Evolutionary conservation across 2,329 filamentous ascomycete species (phyloP).

Genomic region (Fusarium ramigenum): DNA sequence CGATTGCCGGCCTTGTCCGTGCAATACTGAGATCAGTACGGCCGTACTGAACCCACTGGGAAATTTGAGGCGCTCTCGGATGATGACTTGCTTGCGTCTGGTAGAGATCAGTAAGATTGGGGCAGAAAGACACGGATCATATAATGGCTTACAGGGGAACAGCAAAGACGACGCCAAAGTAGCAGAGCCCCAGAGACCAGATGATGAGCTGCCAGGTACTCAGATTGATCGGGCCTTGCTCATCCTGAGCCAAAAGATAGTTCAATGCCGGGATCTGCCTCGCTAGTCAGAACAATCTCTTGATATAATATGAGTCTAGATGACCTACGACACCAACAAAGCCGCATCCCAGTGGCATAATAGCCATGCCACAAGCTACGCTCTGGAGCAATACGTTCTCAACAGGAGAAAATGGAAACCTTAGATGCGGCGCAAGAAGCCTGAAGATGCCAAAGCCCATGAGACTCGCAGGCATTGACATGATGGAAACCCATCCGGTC

Average conservation of each 20-base stretch:
- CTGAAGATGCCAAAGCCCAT: constrained; percentile 97
- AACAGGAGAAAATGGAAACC: constrained; percentile 87
- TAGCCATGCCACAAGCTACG: constrained; percentile 93
- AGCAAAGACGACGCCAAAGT: constrained; percentile 97
- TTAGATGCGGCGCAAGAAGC: constrained; percentile 74
- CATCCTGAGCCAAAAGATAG: constrained; percentile 79
- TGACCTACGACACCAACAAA: constrained; percentile 82
- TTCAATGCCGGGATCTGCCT: constrained; percentile 83
- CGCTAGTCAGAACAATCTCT: neutral
- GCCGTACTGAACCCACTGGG: constrained; percentile 96
- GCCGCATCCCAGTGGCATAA: constrained; percentile 94
- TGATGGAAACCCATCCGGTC: constrained; percentile 77
- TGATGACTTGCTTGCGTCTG: constrained; percentile 86
- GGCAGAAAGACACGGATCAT: neutral
- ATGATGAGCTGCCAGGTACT: constrained; percentile 81
- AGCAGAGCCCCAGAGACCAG: constrained; percentile 92
- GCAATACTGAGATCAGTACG: constrained; percentile 88
- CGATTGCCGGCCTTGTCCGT: constrained; percentile 64
- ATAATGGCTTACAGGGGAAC: constrained; percentile 72
- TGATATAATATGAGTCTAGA: neutral
- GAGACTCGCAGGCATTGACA: constrained; percentile 96
- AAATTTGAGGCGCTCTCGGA: constrained; percentile 91
- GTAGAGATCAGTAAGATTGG: neutral
- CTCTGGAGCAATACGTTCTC: constrained; percentile 98
- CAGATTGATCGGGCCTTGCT: constrained; percentile 79